Evolutionary conservation across 2,329 filamentous ascomycete species (phyloP).

Genomic region (Thelonectria olida): DNA sequence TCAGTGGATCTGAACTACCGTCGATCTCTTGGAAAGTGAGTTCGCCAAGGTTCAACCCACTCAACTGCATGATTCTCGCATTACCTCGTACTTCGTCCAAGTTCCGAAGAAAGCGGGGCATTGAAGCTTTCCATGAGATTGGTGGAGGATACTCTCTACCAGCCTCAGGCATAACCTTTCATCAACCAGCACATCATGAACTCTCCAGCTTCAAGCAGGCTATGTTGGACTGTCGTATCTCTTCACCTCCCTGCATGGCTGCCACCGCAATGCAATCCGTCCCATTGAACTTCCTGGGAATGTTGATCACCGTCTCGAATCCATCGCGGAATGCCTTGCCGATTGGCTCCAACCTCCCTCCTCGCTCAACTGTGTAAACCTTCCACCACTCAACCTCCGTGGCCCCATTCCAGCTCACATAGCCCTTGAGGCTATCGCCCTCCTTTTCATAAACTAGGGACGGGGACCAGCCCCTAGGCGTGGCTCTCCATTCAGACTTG

Average conservation of each 20-base stretch:
- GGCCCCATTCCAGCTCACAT: constrained; percentile 40
- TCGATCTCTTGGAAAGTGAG: too few relatives aligned
- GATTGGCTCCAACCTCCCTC: background rate
- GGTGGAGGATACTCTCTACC: too few relatives aligned
- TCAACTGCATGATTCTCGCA: too few relatives aligned
- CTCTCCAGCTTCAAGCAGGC: constrained; percentile 29
- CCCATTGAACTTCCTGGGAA: constrained; percentile 19
- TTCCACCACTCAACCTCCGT: constrained; percentile 38
- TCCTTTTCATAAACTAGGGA: constrained; percentile 26
- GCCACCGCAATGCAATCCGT: constrained; percentile 31
- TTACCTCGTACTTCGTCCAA: too few relatives aligned
- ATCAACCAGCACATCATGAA: too few relatives aligned
- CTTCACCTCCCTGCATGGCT: constrained; percentile 29
- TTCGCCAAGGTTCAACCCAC: too few relatives aligned
- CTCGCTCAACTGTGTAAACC: constrained; percentile 23
- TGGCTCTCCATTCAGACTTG: constrained; percentile 36
- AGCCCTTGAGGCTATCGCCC: constrained; percentile 3
- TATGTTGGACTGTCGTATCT: constrained; percentile 32
- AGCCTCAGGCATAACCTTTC: too few relatives aligned
- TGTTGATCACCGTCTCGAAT: constrained; percentile 39
- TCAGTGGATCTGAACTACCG: background rate
- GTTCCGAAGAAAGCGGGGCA: too few relatives aligned
- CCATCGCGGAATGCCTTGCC: constrained; percentile 16
- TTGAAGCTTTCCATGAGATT: too few relatives aligned
- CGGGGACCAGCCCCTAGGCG: constrained; percentile 27